Percentiles rank a stretch among this genome's conserved stretches.
Conservation (phyloP, 176 grass and related monocot species). For the Oryza nivara region DNA sequence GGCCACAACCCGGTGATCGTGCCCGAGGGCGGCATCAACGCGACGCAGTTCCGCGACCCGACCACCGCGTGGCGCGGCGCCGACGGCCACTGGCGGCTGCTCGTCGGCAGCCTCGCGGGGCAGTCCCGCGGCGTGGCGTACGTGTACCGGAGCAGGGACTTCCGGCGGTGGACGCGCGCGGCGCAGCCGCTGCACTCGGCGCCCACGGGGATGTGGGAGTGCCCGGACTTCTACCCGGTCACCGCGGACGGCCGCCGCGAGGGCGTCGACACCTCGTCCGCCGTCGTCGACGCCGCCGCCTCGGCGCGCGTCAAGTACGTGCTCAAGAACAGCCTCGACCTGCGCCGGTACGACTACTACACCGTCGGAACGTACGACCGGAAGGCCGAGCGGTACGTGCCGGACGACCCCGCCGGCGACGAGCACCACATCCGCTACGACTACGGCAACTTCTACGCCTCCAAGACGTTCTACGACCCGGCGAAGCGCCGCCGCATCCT, state of each 20-base stretch:
- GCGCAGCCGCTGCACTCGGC: constrained; percentile 67
- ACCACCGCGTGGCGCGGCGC: constrained; percentile 64
- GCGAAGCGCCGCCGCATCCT: constrained; percentile 60
- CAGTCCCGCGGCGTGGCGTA: constrained; percentile 40
- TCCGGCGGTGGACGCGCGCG: constrained; percentile 57
- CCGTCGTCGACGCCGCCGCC: not conserved
- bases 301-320: constrained; percentile 53
- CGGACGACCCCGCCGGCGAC: constrained; percentile 55
- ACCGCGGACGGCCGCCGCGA: not conserved
- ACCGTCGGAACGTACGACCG: constrained; percentile 65
- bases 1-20: constrained; percentile 63
- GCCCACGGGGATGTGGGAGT: constrained; percentile 87
- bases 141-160: constrained; percentile 77
- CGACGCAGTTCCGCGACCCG: constrained; percentile 66
- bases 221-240: constrained; percentile 81
- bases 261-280: constrained; percentile 48
- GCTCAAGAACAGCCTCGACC: constrained; percentile 82
- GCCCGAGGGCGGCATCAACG: constrained; percentile 52
- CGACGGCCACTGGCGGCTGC: constrained; percentile 59
- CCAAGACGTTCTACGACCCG: constrained; percentile 82
- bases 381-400: constrained; percentile 54
- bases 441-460: constrained; percentile 94
- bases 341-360: constrained; percentile 73
- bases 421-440: constrained; percentile 59
- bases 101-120: constrained; percentile 46